Base-by-base conservation (phyloP, 179 eudicot genomes). In the Beta macrorhiza region DNA sequence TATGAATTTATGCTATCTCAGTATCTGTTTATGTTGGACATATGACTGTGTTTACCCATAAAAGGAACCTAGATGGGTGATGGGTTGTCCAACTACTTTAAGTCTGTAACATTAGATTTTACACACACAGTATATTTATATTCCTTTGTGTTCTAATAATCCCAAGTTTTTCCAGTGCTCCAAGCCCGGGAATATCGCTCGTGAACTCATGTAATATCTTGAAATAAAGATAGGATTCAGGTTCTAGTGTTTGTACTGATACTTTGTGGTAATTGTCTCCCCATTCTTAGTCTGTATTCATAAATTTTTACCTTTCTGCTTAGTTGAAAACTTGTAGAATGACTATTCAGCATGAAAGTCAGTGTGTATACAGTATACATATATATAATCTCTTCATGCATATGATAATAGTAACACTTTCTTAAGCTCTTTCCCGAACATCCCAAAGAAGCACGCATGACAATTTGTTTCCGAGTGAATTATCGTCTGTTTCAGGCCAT, bases 1-100 rank as follows among this genome's bases (percentile, higher is more conserved):
- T 95, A 62, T 95, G 87, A 93, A 11, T 20, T 9, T 20, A 25
- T 22, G 19, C 20, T 72, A 7, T 62, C 29, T 52, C 3, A 15
- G 29, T 67, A 74, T 83, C 44, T 67, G 29, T 57, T 57, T 42
- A 42, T 52, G 49, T 57, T 45, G 14, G 16, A 58, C 52, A 83
- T 56, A 37, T 55, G 10, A 49, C 53, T 16, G 14, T 1, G 19
- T 67, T 20, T 22, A 14, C 59, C 61, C 71, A 0, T 10, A 7
- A 49, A 58, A 67, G 61, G 17, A 63, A 49, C 64, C 74, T 37
- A 14, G 59, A 19, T 44, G 65, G 80, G 51, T 72, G 64, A 32
- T 42, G 52, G 76, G 29, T 74, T 74, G 81, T 75, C 47, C 42
- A 32, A 52, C 45, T 51, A 69, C 13, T 84, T 82, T 81, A 81